Conservation (phyloP, 2,329 filamentous ascomycete genomes). For the Rhynchosporium graminicola region DNA sequence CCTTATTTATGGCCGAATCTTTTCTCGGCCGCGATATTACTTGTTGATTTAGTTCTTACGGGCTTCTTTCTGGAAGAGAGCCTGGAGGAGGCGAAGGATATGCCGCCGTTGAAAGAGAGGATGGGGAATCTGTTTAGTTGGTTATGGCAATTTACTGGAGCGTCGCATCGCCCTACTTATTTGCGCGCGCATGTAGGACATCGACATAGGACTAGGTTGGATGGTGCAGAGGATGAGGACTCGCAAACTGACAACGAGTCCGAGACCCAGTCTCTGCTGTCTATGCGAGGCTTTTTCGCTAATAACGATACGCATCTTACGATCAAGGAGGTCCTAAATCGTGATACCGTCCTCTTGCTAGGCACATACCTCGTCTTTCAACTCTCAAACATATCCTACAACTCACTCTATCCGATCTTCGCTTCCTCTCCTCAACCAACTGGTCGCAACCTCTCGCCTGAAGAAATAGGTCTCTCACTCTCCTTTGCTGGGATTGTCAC, state of each 20-base stretch:
- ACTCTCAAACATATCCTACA: conserved; percentile 91
- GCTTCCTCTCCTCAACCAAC: conserved; percentile 73
- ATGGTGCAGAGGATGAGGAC: conserved; percentile 44
- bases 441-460: conserved; percentile 73
- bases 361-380: conserved; percentile 91
- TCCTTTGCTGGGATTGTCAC: conserved; percentile 83
- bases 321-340: conserved; percentile 66
- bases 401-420: conserved; percentile 93
- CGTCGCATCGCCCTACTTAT: conserved; percentile 58
- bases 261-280: conserved; percentile 37
- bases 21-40: conserved; percentile 70
- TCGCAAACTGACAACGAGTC: conserved; percentile 28
- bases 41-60: conserved; percentile 71
- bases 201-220: conserved; percentile 29
- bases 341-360: conserved; percentile 80
- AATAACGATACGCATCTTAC: conserved; percentile 51
- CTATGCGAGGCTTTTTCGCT: conserved; percentile 43
- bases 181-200: conserved; percentile 43
- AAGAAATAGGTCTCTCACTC: conserved; percentile 81
- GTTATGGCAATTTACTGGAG: conserved; percentile 68
- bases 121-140: conserved; percentile 63
- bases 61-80: conserved; percentile 87
- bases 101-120: conserved; percentile 60
- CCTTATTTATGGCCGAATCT: conserved; percentile 88
- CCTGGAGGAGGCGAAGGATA: conserved; percentile 63